Evolutionary conservation across 257 asterid species (phyloP).

Genomic region (Solanum bulbocastanum): DNA sequence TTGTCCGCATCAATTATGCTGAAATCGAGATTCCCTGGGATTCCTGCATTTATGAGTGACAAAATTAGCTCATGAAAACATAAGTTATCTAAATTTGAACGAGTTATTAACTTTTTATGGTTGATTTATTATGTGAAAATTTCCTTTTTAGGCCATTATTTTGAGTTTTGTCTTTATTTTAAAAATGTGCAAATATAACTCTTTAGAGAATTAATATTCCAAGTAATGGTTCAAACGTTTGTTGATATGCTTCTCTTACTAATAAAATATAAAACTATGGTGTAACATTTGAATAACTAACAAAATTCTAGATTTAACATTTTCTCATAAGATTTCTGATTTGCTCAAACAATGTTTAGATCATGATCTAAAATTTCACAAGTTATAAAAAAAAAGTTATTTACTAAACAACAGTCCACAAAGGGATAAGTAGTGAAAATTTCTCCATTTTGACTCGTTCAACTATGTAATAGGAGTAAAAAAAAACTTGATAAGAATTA

Average conservation of each 20-base stretch:
- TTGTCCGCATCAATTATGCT: conserved; percentile 31
- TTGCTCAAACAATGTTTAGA: not conserved
- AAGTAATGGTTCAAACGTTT: not conserved
- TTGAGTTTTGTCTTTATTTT: not conserved
- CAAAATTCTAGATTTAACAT: not conserved
- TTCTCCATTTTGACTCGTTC: not conserved
- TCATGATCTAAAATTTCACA: not conserved
- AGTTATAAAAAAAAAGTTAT: not conserved
- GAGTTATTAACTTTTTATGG: not conserved
- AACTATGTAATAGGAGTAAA: not conserved
- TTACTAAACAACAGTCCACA: not conserved
- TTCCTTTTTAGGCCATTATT: not conserved
- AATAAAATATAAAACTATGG: not conserved
- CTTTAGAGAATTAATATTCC: not conserved
- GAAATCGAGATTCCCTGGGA: conserved; percentile 44
- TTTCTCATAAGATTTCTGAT: not conserved
- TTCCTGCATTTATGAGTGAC: conserved; percentile 29
- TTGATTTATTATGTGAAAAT: not conserved
- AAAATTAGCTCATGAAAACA: not conserved
- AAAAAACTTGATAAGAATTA: not conserved
- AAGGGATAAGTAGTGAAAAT: not conserved
- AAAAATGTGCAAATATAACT: not conserved
- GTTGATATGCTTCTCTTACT: not conserved
- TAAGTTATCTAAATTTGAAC: not conserved
- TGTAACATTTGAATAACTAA: not conserved